Evolutionary conservation across 345 rosid genomes (phyloP).

Genomic region (Carallia pectinifolia): DNA sequence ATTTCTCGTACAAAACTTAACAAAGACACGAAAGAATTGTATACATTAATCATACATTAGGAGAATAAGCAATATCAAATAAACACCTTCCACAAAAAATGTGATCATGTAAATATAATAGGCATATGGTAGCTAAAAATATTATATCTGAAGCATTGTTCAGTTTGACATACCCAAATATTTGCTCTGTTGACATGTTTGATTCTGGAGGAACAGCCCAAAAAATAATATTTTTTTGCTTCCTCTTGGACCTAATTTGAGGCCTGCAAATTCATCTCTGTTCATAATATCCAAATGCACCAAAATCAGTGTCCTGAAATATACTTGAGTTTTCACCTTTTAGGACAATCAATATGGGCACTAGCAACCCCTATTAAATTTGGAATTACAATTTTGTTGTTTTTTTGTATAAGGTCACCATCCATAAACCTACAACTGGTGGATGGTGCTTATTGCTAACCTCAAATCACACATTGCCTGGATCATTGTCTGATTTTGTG

Average conservation of each 20-base stretch:
- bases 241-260: neutral
- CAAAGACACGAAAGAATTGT: too few species aligned
- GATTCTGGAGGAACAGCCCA: neutral
- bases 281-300: neutral
- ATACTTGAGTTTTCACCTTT: neutral
- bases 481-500: too few species aligned
- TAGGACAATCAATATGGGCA: neutral
- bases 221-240: neutral
- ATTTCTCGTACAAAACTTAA: too few species aligned
- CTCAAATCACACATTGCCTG: too few species aligned
- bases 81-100: too few species aligned
- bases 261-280: neutral
- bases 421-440: neutral
- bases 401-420: too few species aligned
- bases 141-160: neutral
- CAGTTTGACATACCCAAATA: neutral
- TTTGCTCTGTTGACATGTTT: neutral
- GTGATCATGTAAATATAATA: too few species aligned
- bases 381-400: too few species aligned
- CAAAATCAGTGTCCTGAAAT: neutral
- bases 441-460: neutral
- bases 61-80: too few species aligned
- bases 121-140: too few species aligned
- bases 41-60: too few species aligned
- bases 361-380: too few species aligned